Evolutionary conservation across 768 basidiomycete genomes (phyloP).

Genomic region (Boletales sp.): DNA sequence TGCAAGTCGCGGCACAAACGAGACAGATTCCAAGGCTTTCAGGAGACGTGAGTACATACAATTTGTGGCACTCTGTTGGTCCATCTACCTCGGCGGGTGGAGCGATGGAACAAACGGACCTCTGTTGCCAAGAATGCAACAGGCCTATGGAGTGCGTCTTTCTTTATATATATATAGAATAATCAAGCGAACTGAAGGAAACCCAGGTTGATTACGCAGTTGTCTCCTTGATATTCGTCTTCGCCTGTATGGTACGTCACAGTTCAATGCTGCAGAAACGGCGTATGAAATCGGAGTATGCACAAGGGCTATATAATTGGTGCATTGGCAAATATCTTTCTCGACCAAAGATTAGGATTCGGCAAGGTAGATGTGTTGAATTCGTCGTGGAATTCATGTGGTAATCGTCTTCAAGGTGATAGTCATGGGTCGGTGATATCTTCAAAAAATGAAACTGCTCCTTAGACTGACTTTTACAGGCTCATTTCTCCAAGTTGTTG

Average conservation of each 20-base stretch:
- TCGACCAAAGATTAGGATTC: constrained; percentile 42
- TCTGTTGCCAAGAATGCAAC: constrained; percentile 67
- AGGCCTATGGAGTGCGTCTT: constrained; percentile 42
- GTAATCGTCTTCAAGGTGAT: constrained; percentile 32
- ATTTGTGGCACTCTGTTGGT: constrained; percentile 51
- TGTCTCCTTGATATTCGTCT: constrained; percentile 54
- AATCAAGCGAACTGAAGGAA: background rate
- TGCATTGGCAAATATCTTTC: constrained; percentile 43
- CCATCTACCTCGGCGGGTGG: constrained; percentile 67
- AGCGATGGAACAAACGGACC: constrained; percentile 76
- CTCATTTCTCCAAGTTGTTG: constrained; percentile 42
- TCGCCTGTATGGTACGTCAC: constrained; percentile 38
- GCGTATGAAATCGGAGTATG: constrained; percentile 15
- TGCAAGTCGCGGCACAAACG: background rate
- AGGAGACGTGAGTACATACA: constrained; percentile 37
- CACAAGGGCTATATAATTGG: constrained; percentile 42
- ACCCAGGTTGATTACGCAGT: constrained; percentile 45
- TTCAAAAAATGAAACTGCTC: background rate
- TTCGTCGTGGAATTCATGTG: background rate
- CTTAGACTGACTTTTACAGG: constrained; percentile 33
- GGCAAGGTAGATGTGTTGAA: constrained; percentile 32
- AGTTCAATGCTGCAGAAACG: background rate
- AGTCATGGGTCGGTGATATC: constrained; percentile 29
- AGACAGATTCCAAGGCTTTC: constrained; percentile 2
- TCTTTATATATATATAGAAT: background rate